Conservation (phyloP, 2,329 filamentous ascomycete species). For the Fusarium xylarioides region DNA sequence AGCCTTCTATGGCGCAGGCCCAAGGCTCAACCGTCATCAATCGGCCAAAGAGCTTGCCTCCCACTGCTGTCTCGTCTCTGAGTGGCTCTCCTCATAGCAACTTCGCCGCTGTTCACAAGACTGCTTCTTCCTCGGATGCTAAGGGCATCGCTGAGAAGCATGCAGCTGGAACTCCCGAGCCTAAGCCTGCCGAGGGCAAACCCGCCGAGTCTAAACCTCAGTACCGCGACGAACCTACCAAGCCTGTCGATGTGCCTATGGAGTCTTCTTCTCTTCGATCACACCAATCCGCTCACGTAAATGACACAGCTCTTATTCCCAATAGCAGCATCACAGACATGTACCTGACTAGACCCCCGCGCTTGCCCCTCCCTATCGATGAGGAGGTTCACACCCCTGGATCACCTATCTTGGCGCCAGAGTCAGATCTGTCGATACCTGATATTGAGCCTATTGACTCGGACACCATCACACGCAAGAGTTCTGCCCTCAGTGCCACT, state of each 20-base stretch:
- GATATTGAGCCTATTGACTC: slow-evolving; percentile 62
- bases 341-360: slow-evolving; percentile 78
- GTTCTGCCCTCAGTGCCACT: slow-evolving; percentile 68
- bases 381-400: slow-evolving; percentile 90
- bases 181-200: slow-evolving; percentile 35
- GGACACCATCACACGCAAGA: slow-evolving; percentile 60
- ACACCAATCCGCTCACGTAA: slow-evolving; percentile 47
- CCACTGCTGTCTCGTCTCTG: slow-evolving; percentile 60
- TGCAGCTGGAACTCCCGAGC: slow-evolving; percentile 5
- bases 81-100: slow-evolving; percentile 57
- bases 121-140: slow-evolving; percentile 30
- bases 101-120: slow-evolving; percentile 43
- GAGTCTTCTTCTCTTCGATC: slow-evolving; percentile 51
- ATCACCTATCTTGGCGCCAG: slow-evolving; percentile 83
- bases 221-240: slow-evolving; percentile 54
- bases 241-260: slow-evolving; percentile 67
- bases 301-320: slow-evolving; percentile 57
- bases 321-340: slow-evolving; percentile 70
- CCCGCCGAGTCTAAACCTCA: slow-evolving; percentile 23
- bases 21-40: slow-evolving; percentile 63
- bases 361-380: slow-evolving; percentile 91
- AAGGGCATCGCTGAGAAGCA: slow-evolving; percentile 20
- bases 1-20: slow-evolving; percentile 69
- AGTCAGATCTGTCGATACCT: slow-evolving; percentile 65
- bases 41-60: slow-evolving; percentile 57